Base-by-base conservation (phyloP, 768 basidiomycete species). In the Saitozyma podzolica region DNA sequence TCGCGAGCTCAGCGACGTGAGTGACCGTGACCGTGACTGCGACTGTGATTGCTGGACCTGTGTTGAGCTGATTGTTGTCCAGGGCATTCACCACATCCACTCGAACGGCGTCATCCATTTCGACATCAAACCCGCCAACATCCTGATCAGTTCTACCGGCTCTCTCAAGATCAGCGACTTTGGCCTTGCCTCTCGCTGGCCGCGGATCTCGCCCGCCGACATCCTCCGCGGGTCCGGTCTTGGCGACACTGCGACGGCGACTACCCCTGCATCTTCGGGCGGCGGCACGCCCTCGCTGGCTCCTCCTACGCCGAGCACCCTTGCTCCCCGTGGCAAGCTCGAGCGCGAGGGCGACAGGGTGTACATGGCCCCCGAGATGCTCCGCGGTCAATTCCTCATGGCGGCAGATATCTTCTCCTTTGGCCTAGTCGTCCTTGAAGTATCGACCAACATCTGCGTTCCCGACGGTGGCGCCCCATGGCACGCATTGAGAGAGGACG, bases 121-220 rank as follows among this genome's bases (percentile, higher is more conserved):
- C 61, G 96, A 99, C 81, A 82, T 99, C 66, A 99, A 99, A 82
- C 96, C 96, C 14, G 92, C 92, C 53, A 99, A 99, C 78, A 89
- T 99, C 59, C 92, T 99, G 74, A 84, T 99, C 69, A 92, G 91
- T 9, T 83, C 84, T 9, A 85, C 88, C 54, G 96, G 96, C 1
- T 86, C 90, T 50, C 89, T 99, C 81, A 93, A 92, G 83, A 94
- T 99, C 78, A 94, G 94, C 10, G 96, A 99, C 78, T 98, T 98
- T 82, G 96, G 96, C 8, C 91, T 99, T 86, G 94, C 95, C 11
- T 91, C 92, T 11, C 73, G 92, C 57, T 94, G 91, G 88, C 95
- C 94, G 0, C 83, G 92, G 43, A 81, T 83, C 0, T 74, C 74
- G n/a, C 77, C 82, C 20, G 72, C 80, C 6, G 67, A 70, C 47